Evolutionary conservation across 345 rosid species (phyloP).

Genomic region (Hirschfeldia incana): DNA sequence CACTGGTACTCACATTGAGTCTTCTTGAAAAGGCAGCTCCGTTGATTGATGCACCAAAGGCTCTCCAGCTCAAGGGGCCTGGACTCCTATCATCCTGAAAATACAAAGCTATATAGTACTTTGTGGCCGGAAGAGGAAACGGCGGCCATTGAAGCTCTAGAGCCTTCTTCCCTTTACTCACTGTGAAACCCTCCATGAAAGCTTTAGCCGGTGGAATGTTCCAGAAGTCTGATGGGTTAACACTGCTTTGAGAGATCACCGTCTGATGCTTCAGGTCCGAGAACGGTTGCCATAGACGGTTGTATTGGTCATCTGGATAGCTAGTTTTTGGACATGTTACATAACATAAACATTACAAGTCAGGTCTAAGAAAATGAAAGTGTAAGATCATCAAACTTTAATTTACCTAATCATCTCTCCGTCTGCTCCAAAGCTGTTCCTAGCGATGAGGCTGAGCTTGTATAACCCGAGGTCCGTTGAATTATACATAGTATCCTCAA

Average conservation of each 20-base stretch:
- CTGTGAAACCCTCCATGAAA: slow-evolving; percentile 56
- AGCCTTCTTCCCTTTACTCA: slow-evolving; percentile 58
- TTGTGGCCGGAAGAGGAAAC: slow-evolving; percentile 52
- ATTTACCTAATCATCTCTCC: slow-evolving; percentile 53
- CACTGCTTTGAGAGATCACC: slow-evolving; percentile 41
- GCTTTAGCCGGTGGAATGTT: slow-evolving; percentile 64
- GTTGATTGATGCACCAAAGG: slow-evolving; percentile 65
- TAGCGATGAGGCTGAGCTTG: slow-evolving; percentile 61
- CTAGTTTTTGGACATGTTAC: slow-evolving; percentile 47
- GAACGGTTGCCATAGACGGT: slow-evolving; percentile 77
- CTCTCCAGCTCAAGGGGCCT: slow-evolving; percentile 70
- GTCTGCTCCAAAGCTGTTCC: slow-evolving; percentile 57
- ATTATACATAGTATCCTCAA: slow-evolving; percentile 69
- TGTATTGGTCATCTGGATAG: slow-evolving; percentile 71
- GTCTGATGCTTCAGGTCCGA: slow-evolving; percentile 43
- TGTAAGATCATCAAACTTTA: slow-evolving; percentile 2
- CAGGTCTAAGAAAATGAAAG: slow-evolving; percentile 3
- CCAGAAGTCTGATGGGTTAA: slow-evolving; percentile 63
- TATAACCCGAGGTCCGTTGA: slow-evolving; percentile 50
- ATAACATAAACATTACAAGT: slow-evolving; percentile 17
- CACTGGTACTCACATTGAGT: slow-evolving; percentile 64
- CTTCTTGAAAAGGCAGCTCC: slow-evolving; percentile 55
- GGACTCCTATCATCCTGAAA: slow-evolving; percentile 71
- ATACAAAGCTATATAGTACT: slow-evolving; percentile 73
- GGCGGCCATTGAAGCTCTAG: slow-evolving; percentile 66